Percentiles rank a stretch among this genome's conserved stretches.
Evolutionary conservation across 306 rosid genomes (phyloP).

Genomic region (Alnus glutinosa): DNA sequence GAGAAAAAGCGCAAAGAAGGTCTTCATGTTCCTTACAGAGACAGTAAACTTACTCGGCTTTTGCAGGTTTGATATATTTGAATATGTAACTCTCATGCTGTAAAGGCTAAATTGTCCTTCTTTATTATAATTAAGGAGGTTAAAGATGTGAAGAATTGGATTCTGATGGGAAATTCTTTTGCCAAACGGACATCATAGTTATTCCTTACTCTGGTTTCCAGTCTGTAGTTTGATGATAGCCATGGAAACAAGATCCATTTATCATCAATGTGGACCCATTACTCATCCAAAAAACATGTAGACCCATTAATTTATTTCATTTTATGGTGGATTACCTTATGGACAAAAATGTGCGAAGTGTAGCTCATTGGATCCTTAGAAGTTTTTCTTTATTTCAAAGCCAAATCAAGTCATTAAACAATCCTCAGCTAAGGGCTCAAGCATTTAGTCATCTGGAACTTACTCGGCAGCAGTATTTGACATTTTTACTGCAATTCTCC

Average conservation of each 20-base stretch:
- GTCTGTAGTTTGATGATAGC: background rate
- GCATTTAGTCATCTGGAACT: background rate
- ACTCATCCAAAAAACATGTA: background rate
- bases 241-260: background rate
- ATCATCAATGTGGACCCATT: background rate
- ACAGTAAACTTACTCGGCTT: conserved; percentile 97
- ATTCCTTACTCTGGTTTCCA: background rate
- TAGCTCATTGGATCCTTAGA: background rate
- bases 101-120: conserved; percentile 13
- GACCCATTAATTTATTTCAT: background rate
- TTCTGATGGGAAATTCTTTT: background rate
- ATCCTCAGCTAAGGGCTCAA: background rate
- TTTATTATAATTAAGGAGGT: conserved; percentile 16
- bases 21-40: conserved; percentile 95
- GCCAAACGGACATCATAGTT: background rate
- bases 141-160: background rate
- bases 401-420: background rate
- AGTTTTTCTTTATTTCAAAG: background rate
- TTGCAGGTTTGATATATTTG: conserved; percentile 69
- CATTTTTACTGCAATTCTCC: background rate
- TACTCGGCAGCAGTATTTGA: background rate
- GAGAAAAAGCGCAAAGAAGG: conserved; percentile 99
- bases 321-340: background rate
- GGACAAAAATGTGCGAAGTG: background rate
- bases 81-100: conserved; percentile 16